Conservation (phyloP, 495 filamentous ascomycete species). For the Durotheca rogersii region DNA sequence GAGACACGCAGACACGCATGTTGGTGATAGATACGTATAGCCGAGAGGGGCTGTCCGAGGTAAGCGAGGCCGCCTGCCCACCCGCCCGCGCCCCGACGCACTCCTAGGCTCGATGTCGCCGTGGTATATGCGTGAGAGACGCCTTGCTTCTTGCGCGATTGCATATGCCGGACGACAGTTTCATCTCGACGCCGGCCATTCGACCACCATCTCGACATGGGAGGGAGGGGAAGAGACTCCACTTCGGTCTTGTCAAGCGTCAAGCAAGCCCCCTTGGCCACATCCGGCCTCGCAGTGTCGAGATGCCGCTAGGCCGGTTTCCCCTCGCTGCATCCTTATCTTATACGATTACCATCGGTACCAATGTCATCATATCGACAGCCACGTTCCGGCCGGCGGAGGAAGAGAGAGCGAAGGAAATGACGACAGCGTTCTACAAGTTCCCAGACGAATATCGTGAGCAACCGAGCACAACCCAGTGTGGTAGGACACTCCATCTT, state of each 20-base stretch:
- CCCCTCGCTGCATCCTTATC: constrained; percentile 18
- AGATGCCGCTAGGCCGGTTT: constrained; percentile 12
- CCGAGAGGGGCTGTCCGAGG: too few relatives aligned
- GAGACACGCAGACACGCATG: too few relatives aligned
- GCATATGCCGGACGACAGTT: too few relatives aligned
- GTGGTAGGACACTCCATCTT: constrained; percentile 17
- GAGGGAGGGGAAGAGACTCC: constrained; percentile 10
- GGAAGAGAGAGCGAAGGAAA: too few relatives aligned
- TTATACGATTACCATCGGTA: constrained; percentile 23
- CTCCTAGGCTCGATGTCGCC: too few relatives aligned
- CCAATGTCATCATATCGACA: constrained; percentile 22
- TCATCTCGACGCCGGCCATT: background rate
- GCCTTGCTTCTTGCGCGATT: too few relatives aligned
- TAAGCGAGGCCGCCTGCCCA: too few relatives aligned
- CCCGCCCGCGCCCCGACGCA: too few relatives aligned
- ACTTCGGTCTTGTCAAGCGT: constrained; percentile 13
- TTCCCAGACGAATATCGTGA: constrained; percentile 30
- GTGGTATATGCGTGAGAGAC: background rate
- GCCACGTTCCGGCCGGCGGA: constrained; percentile 24
- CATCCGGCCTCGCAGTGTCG: constrained; percentile 23
- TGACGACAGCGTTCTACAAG: constrained; percentile 22
- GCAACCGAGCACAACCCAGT: background rate
- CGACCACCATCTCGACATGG: too few relatives aligned
- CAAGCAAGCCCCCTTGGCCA: constrained; percentile 16
- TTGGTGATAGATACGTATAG: too few relatives aligned